These are phyloP conservation scores for Tanozyma kutaoensis DNA, from an alignment of 805 yeast genomes.

Conservation along the genomic window DNA sequence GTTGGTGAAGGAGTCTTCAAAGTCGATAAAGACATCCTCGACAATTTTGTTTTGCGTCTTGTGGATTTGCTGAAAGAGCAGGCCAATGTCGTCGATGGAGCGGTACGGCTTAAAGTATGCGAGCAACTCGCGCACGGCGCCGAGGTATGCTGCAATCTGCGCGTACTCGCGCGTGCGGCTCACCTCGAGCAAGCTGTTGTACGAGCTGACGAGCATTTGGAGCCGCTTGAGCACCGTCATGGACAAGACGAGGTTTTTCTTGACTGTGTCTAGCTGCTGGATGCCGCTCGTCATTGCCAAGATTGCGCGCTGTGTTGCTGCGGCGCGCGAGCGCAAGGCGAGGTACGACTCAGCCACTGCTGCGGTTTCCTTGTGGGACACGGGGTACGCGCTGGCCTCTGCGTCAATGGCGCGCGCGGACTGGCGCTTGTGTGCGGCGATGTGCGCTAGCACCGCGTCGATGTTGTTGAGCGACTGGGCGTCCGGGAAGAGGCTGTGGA, in stretches of 20 bases:
- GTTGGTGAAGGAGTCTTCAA: conserved; percentile 32
- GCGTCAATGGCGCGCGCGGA: too few species aligned
- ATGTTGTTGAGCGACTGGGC: conserved; percentile 5
- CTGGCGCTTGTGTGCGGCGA: conserved; percentile 6
- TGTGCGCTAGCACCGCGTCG: conserved; percentile 4
- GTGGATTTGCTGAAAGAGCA: conserved; percentile 44
- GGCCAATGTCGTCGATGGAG: conserved; percentile 69
- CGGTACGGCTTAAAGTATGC: conserved; percentile 68
- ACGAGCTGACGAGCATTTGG: conserved; percentile 74
- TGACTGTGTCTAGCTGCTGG: conserved; percentile 66
- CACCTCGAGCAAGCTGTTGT: conserved; percentile 40
- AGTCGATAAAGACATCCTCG: conserved; percentile 62
- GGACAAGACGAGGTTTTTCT: conserved; percentile 68
- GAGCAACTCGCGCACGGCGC: conserved; percentile 63
- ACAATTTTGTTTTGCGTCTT: conserved; percentile 47
- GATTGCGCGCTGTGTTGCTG: conserved; percentile 46
- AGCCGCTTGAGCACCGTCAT: conserved; percentile 80
- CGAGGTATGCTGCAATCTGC: conserved; percentile 42
- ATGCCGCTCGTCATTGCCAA: conserved; percentile 64
- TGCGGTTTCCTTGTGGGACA: conserved; percentile 19
- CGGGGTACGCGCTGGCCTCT: too few species aligned
- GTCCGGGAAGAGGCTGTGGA: conserved; percentile 6
- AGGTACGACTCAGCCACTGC: conserved; percentile 31
- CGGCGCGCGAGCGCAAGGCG: conserved; percentile 34
- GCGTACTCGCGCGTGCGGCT: conserved; percentile 33